Base-by-base conservation (phyloP, 345 rosid genomes). In the Gossypium anomalum region DNA sequence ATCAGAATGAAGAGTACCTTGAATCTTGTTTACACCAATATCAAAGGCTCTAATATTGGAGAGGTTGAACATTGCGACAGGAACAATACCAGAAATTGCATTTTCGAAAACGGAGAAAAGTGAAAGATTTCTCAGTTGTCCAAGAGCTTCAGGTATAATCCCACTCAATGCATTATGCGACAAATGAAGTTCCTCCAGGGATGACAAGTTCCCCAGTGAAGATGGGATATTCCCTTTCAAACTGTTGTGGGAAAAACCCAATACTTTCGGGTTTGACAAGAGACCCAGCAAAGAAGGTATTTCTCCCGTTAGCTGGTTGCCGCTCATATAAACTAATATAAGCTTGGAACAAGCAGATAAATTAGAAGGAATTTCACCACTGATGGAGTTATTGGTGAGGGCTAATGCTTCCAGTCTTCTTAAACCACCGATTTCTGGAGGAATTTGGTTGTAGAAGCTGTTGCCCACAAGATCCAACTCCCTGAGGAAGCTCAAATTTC, bases 81-180 rank as follows among this genome's bases (percentile, higher is more conserved):
- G 56, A 52, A 52, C 20, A 4, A 16, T 8, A 17, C 56, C 20
- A 16, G 56, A 52, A 52, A 52, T 52, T 5, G 56, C 56, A 52
- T 52, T 52, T 52, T 0, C 19, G 5, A 2, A 7, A 3, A 1
- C 1, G 2, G 9, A 0, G 56, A 52, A 16, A 52, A 1, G 0
- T 52, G 56, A 52, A 52, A 52, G 56, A 4, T 52, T 52, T 5
- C 8, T 52, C 9, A 52, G 19, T 5, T 0, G 56, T 52, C 56
- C 56, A 52, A 52, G 1, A 52, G 56, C 9, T 52, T 52, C 56
- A 16, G 56, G 56, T 52, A 52, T 16, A 52, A 16, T 52, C 56
- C 56, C 56, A 52, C 9, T 52, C 6, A 52, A 52, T 52, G 0
- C 9, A 5, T 52, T 52, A 0, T 0, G 0, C 9, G 2, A 0